A percentile compares a stretch with the other conserved stretches of the same genome.
Conservation (phyloP, 2,329 filamentous ascomycete species). For the Fusarium proliferatum region DNA sequence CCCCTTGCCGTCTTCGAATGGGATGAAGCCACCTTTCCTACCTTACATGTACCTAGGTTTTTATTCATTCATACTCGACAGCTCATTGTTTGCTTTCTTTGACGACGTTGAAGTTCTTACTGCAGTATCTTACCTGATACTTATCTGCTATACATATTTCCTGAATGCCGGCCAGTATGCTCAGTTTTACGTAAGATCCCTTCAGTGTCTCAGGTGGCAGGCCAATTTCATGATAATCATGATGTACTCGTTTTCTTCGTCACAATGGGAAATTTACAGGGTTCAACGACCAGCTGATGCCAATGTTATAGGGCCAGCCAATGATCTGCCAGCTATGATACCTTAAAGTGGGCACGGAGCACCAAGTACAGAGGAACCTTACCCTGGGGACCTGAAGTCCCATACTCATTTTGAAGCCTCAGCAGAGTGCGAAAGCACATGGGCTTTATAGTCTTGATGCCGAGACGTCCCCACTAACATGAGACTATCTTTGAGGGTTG, state of each 20-base stretch:
- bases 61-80: not conserved
- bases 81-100: not conserved
- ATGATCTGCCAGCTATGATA: constrained; percentile 4
- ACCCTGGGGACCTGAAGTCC: not conserved
- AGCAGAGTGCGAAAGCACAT: not conserved
- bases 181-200: not conserved
- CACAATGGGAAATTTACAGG: constrained; percentile 6
- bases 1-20: not conserved
- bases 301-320: constrained; percentile 38
- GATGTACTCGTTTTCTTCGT: constrained; percentile 1
- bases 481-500: not conserved
- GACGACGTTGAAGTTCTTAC: not conserved
- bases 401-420: not conserved
- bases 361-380: not conserved
- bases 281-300: constrained; percentile 18
- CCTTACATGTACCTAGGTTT: not conserved
- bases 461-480: not conserved
- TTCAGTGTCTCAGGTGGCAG: not conserved
- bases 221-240: constrained; percentile 20
- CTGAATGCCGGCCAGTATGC: not conserved
- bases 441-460: not conserved
- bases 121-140: not conserved
- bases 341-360: constrained; percentile 11
- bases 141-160: not conserved
- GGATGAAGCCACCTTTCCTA: not conserved